Conservation (phyloP, 768 basidiomycete genomes). For the button mushroom (Agaricus bisporus) region DNA sequence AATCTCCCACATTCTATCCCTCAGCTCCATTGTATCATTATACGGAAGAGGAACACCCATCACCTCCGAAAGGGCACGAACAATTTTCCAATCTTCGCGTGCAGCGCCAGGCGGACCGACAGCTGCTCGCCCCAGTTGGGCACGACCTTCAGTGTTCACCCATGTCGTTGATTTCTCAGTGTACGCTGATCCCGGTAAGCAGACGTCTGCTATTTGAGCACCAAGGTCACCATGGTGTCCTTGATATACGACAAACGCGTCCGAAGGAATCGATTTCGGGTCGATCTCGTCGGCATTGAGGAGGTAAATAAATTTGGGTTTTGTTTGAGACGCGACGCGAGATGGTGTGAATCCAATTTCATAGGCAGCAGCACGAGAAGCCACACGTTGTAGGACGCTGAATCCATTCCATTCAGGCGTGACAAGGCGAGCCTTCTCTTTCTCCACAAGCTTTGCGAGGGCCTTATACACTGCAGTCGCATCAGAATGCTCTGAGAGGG, state of each 20-base stretch:
- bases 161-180: slow-evolving; percentile 87
- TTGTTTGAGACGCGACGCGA: slow-evolving; percentile 62
- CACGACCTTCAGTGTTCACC: slow-evolving; percentile 95
- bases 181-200: slow-evolving; percentile 88
- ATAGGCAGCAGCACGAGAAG: slow-evolving; percentile 90
- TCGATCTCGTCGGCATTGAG: slow-evolving; percentile 94
- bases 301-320: slow-evolving; percentile 94
- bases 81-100: slow-evolving; percentile 96
- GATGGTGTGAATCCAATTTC: slow-evolving; percentile 93
- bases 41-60: slow-evolving; percentile 81
- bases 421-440: slow-evolving; percentile 67
- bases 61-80: slow-evolving; percentile 88
- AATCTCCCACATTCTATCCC: slow-evolving; percentile 96
- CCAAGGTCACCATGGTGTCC: slow-evolving; percentile 98
- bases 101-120: slow-evolving; percentile 93
- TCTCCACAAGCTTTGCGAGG: slow-evolving; percentile 74
- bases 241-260: slow-evolving; percentile 98
- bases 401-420: slow-evolving; percentile 96
- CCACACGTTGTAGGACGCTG: slow-evolving; percentile 83
- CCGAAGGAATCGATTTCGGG: slow-evolving; percentile 77
- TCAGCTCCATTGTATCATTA: slow-evolving; percentile 75
- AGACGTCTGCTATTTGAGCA: slow-evolving; percentile 95
- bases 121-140: slow-evolving; percentile 86
- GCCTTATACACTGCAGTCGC: slow-evolving; percentile 72
- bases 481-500: slow-evolving; percentile 79